phyloP scores from a whole-genome alignment of 176 grass and related monocot genomes.

The Oryza coarctata region DNA sequence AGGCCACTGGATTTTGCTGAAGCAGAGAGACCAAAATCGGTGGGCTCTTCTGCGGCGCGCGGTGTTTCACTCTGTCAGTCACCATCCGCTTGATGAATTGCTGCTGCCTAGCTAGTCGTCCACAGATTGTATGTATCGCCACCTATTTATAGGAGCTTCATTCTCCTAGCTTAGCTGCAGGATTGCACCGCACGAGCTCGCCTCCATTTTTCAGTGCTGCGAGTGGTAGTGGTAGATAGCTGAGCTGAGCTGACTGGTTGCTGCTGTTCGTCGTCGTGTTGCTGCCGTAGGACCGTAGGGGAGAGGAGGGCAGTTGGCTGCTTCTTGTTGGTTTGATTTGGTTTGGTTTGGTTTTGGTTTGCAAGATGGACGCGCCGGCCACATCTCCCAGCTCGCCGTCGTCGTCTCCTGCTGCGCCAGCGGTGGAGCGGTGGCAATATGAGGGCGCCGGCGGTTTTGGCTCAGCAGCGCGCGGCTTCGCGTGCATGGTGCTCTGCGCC shows the following conservation, averaged over 20 bases:
- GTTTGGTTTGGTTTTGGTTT: no score
- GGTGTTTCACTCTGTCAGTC: no score
- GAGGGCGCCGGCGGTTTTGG: not conserved
- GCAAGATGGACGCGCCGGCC: constrained; percentile 1
- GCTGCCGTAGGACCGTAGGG: not conserved
- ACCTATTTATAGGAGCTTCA: not conserved
- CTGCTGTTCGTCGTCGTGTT: not conserved
- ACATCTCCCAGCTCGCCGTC: constrained; percentile 15
- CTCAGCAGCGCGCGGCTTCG: constrained; percentile 25
- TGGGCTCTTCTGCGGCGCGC: not conserved
- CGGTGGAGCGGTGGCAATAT: not conserved
- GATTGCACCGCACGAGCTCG: not conserved
- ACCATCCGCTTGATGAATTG: no score
- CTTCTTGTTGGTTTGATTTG: not conserved
- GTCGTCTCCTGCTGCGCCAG: not conserved
- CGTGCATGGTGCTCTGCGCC: constrained; percentile 41
- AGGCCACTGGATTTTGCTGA: not conserved
- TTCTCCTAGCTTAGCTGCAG: not conserved
- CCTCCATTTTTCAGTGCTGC: not conserved
- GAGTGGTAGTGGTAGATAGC: no score
- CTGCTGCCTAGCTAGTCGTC: no score
- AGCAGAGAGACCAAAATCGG: not conserved
- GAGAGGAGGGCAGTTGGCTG: not conserved
- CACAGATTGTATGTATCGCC: not conserved
- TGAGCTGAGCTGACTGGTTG: not conserved